These are phyloP conservation scores for Geranium incanum DNA, from an alignment of 441 rosid species.

Conservation along the genomic window DNA sequence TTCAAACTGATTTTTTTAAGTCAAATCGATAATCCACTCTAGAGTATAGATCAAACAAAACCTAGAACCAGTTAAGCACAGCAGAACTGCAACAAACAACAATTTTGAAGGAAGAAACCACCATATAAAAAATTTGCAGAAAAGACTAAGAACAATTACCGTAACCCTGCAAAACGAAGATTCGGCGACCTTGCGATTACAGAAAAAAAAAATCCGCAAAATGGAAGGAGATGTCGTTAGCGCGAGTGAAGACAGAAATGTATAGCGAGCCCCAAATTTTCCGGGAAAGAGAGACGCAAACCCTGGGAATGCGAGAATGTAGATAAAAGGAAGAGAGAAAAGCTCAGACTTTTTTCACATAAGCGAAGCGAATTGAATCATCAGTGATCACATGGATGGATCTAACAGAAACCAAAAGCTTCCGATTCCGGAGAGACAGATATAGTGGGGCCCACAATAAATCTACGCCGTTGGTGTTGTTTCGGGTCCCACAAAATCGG, in stretches of 20 bases:
- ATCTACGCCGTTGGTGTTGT: not conserved
- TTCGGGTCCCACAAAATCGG: not conserved
- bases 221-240: not conserved
- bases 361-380: slow-evolving; percentile 23
- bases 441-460: slow-evolving; percentile 1
- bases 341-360: slow-evolving; percentile 12
- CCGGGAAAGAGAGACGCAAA: not conserved
- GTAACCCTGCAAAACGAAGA: not conserved
- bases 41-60: not conserved
- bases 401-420: not conserved
- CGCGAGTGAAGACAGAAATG: not conserved
- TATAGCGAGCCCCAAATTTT: not conserved
- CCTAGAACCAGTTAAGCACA: not conserved
- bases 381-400: slow-evolving; percentile 27
- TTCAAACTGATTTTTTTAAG: not conserved
- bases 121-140: too few species aligned
- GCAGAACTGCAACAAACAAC: not conserved
- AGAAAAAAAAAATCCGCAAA: slow-evolving; percentile 11
- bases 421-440: not conserved
- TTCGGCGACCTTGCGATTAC: not conserved
- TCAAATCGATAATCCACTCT: not conserved
- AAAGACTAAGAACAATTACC: not conserved
- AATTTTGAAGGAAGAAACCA: not conserved
- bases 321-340: not conserved
- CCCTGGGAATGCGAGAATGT: not conserved